These are phyloP conservation scores for Jatropha podagrica DNA, from an alignment of 441 rosid species.

Conservation along the genomic window DNA sequence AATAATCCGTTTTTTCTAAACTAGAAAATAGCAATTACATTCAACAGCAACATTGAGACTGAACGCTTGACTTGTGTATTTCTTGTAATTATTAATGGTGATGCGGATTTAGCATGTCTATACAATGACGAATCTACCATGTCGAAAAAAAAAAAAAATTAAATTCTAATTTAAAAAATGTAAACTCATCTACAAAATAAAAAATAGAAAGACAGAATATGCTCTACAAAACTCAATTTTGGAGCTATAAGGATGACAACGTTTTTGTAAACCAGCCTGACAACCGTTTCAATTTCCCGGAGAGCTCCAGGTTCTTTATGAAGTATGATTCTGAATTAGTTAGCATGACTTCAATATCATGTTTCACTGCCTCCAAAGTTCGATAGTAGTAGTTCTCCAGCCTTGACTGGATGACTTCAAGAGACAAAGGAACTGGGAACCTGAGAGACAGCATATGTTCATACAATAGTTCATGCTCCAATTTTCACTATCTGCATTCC, in stretches of 20 bases:
- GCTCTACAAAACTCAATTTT: conserved; percentile 21
- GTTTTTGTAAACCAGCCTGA: conserved; percentile 56
- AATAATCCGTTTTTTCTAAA: too few relatives aligned
- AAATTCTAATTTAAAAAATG: neutral
- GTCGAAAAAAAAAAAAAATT: conserved; percentile 20
- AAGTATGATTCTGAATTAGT: conserved; percentile 67
- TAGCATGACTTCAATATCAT: conserved; percentile 70
- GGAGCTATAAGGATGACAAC: conserved; percentile 48
- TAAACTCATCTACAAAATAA: conserved; percentile 23
- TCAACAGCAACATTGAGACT: neutral
- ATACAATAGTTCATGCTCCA: conserved; percentile 2
- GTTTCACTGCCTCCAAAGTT: conserved; percentile 71
- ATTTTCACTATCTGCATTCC: neutral
- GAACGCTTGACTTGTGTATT: neutral
- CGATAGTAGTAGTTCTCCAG: conserved; percentile 86
- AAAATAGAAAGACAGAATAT: neutral
- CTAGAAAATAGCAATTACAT: neutral
- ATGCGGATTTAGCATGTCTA: conserved; percentile 15
- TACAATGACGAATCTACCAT: conserved; percentile 36
- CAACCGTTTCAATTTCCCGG: conserved; percentile 53
- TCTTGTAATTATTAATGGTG: conserved; percentile 14
- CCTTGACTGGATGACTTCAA: conserved; percentile 67
- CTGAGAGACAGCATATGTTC: conserved; percentile 37
- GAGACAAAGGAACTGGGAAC: conserved; percentile 86
- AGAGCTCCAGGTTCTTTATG: conserved; percentile 53